Base-by-base conservation (phyloP, 2,329 filamentous ascomycete genomes). In the Xylaria sp. region DNA sequence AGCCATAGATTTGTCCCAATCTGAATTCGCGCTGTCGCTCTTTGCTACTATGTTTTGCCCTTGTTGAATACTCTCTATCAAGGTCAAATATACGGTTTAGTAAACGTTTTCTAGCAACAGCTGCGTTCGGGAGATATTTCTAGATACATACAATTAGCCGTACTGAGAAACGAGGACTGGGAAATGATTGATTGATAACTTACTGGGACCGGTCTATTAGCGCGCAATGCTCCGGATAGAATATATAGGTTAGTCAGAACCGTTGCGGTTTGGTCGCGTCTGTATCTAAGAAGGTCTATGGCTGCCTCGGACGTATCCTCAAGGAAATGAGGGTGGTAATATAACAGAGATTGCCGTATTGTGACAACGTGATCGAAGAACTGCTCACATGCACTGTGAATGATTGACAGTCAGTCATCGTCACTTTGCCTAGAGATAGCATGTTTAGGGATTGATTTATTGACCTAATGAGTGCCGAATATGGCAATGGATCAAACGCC, bases 331-430 rank as follows among this genome's bases (percentile, higher is more conserved):
- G 84, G 82, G 60, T 85, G 82, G 70, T 87, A 87, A 69, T 85
- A 85, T 15, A 87, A 73, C 1, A 83, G 83, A 2, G 84, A 83
- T 69, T 87, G 84, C 6, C 85, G 82, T 4, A 87, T 80, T 17
- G 83, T 79, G 25, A 87, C 81, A 59, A 87, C 78, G 63, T 86
- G 82, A 65, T 87, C 85, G 66, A 87, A 86, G 76, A 87, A 87
- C 3, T 79, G 78, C 70, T 87, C 85, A 57, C 82, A 85, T 6
- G 55, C 37, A 25, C 60, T 63, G 19, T 3, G 19, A 11, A 25
- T 5, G n/a, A 31, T 9, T 9, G 9, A 11, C 14, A n/a, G n/a
- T 63, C n/a, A 63, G 50, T 23, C 23, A 50, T 28, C 38, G 7
- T n/a, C 11, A 1, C 15, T 33, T 28, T 37, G 12, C 0, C 31